A percentile compares a stretch with the other conserved stretches of the same genome.
Conservation (phyloP, 768 basidiomycete species). For the Lactarius psammicola region DNA sequence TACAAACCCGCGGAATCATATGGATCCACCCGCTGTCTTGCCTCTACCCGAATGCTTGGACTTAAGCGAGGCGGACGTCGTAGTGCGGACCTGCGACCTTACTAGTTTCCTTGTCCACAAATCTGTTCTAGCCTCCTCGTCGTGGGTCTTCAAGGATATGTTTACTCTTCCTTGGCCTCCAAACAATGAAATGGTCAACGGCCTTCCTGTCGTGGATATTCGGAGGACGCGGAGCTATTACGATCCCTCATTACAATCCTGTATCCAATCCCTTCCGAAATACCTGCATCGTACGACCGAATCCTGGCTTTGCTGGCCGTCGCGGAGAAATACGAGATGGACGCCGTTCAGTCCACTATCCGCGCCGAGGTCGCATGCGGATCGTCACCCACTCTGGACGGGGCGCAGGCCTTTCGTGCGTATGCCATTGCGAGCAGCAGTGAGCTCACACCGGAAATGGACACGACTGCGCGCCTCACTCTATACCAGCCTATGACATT, state of each 20-base stretch:
- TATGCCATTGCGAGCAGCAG: conserved; percentile 24
- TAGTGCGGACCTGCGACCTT: neutral
- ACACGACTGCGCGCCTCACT: neutral
- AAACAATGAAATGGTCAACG: neutral
- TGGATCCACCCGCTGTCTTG: conserved; percentile 14
- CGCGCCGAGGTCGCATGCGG: neutral
- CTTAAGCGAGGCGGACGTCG: neutral
- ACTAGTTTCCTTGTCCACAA: neutral
- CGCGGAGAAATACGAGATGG: conserved; percentile 32
- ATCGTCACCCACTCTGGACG: neutral
- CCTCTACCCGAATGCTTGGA: conserved; percentile 29
- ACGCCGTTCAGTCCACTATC: neutral
- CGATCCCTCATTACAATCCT: conserved; percentile 18
- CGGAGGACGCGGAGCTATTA: conserved; percentile 26
- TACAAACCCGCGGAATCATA: neutral
- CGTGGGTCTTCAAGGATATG: conserved; percentile 37
- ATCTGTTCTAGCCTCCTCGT: conserved; percentile 29
- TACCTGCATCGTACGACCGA: neutral
- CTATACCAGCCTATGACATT: neutral
- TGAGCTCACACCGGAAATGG: conserved; percentile 1
- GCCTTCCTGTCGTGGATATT: conserved; percentile 23
- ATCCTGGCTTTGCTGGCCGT: conserved; percentile 20
- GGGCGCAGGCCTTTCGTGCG: conserved; percentile 15
- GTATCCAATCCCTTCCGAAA: conserved; percentile 16
- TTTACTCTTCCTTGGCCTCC: conserved; percentile 35